These are phyloP conservation scores for Aspergillus sojae DNA, from an alignment of 2,329 filamentous ascomycete species.

Conservation along the genomic window DNA sequence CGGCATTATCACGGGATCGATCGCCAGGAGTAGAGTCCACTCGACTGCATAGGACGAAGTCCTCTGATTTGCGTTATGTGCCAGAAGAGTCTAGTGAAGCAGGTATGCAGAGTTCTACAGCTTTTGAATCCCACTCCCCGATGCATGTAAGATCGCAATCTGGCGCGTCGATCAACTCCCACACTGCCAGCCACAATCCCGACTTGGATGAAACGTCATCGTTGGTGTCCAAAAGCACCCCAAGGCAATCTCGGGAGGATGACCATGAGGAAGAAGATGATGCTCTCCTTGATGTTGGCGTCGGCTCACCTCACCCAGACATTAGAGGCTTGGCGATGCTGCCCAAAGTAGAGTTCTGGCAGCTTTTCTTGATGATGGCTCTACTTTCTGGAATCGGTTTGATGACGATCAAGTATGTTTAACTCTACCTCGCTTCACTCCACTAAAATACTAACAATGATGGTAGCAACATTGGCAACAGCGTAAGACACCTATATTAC, in stretches of 20 bases:
- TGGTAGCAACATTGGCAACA: conserved; percentile 87
- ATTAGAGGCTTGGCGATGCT: conserved; percentile 81
- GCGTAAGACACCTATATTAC: conserved; percentile 51
- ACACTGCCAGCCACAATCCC: conserved; percentile 24
- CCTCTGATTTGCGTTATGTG: conserved; percentile 29
- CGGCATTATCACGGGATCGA: conserved; percentile 38
- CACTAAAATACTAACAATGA: conserved; percentile 31
- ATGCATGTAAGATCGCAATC: conserved; percentile 35
- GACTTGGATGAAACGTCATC: conserved; percentile 76
- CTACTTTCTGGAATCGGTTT: conserved; percentile 90
- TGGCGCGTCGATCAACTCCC: conserved; percentile 29
- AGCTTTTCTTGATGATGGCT: conserved; percentile 82
- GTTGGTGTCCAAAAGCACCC: conserved; percentile 68
- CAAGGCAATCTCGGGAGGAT: conserved; percentile 55
- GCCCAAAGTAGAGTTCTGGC: conserved; percentile 79
- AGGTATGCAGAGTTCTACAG: conserved; percentile 40
- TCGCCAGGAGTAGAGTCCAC: conserved; percentile 31
- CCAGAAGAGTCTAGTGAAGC: conserved; percentile 35
- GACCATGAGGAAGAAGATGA: conserved; percentile 38
- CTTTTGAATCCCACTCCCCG: conserved; percentile 31
- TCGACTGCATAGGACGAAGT: conserved; percentile 37
- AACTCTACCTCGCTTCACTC: neutral
- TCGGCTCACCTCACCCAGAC: conserved; percentile 82
- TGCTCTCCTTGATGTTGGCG: conserved; percentile 61
- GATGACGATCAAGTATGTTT: conserved; percentile 91